Evolutionary conservation across 768 basidiomycete genomes (phyloP).

Genomic region (Holtermanniella nyarrowii): DNA sequence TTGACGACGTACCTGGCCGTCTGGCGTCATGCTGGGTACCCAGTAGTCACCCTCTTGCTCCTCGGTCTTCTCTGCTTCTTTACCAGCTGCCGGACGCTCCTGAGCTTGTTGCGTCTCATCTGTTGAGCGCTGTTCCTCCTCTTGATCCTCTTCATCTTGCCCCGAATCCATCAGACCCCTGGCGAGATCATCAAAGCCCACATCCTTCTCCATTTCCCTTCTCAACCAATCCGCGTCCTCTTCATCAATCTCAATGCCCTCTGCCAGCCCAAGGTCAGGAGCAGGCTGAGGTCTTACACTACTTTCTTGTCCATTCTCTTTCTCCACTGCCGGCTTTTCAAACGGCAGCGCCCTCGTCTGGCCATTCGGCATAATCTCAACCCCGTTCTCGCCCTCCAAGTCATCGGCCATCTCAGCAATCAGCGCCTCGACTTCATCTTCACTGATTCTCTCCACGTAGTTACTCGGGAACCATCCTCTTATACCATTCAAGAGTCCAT

Average conservation of each 20-base stretch:
- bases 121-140: constrained; percentile 2
- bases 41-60: constrained; percentile 55
- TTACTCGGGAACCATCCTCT: constrained; percentile 89
- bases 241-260: constrained; percentile 44
- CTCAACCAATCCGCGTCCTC: constrained; percentile 61
- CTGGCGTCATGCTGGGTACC: constrained; percentile 73
- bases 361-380: neutral
- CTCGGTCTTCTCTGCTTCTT: neutral
- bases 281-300: neutral
- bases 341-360: neutral
- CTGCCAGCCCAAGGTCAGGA: neutral
- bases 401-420: neutral
- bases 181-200: constrained; percentile 21
- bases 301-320: neutral
- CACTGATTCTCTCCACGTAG: constrained; percentile 69
- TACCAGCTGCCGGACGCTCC: neutral
- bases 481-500: constrained; percentile 77
- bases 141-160: constrained; percentile 7
- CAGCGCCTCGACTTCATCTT: constrained; percentile 13
- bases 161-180: constrained; percentile 20
- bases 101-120: neutral
- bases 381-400: neutral
- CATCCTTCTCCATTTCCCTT: constrained; percentile 1
- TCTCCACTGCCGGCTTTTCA: neutral
- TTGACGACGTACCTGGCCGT: constrained; percentile 57